Evolutionary conservation across 768 basidiomycete genomes (phyloP).

Genomic region (Auriculariales sp.): DNA sequence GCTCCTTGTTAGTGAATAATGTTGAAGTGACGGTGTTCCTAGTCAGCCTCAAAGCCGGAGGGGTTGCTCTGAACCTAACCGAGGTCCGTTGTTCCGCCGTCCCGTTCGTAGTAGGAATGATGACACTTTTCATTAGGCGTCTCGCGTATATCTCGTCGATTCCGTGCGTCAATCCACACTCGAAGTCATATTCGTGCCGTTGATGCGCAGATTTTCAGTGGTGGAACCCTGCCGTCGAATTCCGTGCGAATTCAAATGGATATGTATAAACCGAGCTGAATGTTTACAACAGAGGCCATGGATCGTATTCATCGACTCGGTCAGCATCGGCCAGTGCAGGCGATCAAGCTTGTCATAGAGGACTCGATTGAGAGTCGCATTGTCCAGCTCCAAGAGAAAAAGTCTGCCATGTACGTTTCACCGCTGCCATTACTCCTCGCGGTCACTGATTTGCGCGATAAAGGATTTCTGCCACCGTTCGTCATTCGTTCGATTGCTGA

Average conservation of each 20-base stretch:
- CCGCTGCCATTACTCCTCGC: background rate
- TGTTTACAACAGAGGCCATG: constrained; percentile 64
- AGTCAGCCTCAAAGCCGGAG: constrained; percentile 90
- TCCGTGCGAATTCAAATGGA: constrained; percentile 9
- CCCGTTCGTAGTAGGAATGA: constrained; percentile 1
- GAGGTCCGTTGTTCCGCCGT: constrained; percentile 22
- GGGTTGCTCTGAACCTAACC: constrained; percentile 80
- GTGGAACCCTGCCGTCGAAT: constrained; percentile 87
- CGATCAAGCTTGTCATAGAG: constrained; percentile 87
- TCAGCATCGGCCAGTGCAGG: constrained; percentile 86
- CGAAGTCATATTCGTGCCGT: background rate
- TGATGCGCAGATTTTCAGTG: constrained; percentile 2
- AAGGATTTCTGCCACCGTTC: constrained; percentile 38
- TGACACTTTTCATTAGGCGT: constrained; percentile 31
- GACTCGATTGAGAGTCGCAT: constrained; percentile 95
- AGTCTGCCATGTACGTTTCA: constrained; percentile 71
- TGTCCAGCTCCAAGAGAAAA: constrained; percentile 94
- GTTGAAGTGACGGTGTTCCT: constrained; percentile 95
- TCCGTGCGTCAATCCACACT: constrained; percentile 28
- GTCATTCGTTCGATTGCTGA: background rate
- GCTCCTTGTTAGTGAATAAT: constrained; percentile 54
- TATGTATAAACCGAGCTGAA: background rate
- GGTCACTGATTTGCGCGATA: background rate
- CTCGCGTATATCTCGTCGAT: constrained; percentile 92
- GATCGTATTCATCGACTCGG: constrained; percentile 93